Evolutionary conservation across 2,329 filamentous ascomycete genomes (phyloP), one percentile per base, ranked within the genome.

Genomic region (Ophiostoma perfectum): DNA sequence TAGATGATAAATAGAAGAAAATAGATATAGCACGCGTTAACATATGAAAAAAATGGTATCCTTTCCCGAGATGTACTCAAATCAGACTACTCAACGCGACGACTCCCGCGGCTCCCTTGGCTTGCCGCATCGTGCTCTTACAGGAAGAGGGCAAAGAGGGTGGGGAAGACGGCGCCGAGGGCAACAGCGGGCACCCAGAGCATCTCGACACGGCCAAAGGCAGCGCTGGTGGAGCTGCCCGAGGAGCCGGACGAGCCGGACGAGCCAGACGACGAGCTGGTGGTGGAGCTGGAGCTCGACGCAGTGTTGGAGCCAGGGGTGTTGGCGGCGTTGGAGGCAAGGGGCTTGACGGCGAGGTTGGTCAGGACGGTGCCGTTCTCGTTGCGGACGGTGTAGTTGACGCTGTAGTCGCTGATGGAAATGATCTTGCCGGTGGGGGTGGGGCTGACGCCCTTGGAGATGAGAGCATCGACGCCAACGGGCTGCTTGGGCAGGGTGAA

Each of bases 401-500:
- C 84, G 42, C 79, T 80, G 36, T 83, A 88, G 69, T 83, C 77
- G 18, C 78, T 81, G 65, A 92, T 84, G 2, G 80, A 73, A 39
- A 90, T 83, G 67, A 97, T 78, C 79, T 89, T 86, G 73, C 89
- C 90, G 14, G 76, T 79, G 52, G 88, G 87, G 68, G 87, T 84
- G 71, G 85, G 85, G 65, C 78, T 80, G 70, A 96, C 85, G 71
- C 94, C 93, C 65, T 90, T 86, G 72, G 91, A 82, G 76, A 97
- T 94, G 74, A 97, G 82, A 63, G 85, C 82, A 70, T 88, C 82
- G 52, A 88, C 88, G 72, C 88, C 90, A 4, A 84, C 81, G 12
- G 92, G 92, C 5, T 86, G 82, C 3, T 75, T 79, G 64, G 90
- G 93, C 69, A 97, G 81, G 63, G 88, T 89, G 81, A 96, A 98